Evolutionary conservation across 129 eudicot species (phyloP).

Genomic region (Erigeron canadensis): DNA sequence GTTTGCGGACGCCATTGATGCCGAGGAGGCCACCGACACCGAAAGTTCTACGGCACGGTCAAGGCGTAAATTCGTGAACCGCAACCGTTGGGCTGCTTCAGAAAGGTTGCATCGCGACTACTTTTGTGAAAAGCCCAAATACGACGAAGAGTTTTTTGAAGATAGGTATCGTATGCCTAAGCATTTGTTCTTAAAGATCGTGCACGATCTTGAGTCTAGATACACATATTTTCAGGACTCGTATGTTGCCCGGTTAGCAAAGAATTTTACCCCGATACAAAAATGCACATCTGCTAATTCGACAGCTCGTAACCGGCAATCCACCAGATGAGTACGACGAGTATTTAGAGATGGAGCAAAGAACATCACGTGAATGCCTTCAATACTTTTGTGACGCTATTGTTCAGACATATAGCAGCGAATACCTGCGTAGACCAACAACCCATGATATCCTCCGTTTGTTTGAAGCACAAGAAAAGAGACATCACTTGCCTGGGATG

Average conservation of each 20-base stretch:
- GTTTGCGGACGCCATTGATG: not conserved
- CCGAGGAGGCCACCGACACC: not conserved
- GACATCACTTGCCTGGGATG: not conserved
- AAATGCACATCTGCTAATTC: not conserved
- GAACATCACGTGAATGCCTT: not conserved
- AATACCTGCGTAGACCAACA: not conserved
- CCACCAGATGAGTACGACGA: not conserved
- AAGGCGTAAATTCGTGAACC: not conserved
- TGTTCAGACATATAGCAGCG: not conserved
- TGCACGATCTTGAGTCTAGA: no score
- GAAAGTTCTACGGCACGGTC: not conserved
- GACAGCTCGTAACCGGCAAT: not conserved
- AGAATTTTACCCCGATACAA: not conserved
- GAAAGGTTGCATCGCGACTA: no score
- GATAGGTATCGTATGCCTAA: no score
- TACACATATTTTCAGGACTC: not conserved
- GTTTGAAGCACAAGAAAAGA: no score
- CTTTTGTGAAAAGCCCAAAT: no score
- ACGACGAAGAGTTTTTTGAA: no score
- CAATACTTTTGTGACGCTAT: no score
- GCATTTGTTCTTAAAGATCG: no score
- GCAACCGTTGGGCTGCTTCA: not conserved
- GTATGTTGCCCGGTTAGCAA: not conserved
- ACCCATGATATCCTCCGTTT: no score
- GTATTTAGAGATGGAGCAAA: no score